Percentiles rank a stretch among this genome's conserved stretches.
Conservation (phyloP, 2,329 filamentous ascomycete species). For the Ceratocystis smalleyi region DNA sequence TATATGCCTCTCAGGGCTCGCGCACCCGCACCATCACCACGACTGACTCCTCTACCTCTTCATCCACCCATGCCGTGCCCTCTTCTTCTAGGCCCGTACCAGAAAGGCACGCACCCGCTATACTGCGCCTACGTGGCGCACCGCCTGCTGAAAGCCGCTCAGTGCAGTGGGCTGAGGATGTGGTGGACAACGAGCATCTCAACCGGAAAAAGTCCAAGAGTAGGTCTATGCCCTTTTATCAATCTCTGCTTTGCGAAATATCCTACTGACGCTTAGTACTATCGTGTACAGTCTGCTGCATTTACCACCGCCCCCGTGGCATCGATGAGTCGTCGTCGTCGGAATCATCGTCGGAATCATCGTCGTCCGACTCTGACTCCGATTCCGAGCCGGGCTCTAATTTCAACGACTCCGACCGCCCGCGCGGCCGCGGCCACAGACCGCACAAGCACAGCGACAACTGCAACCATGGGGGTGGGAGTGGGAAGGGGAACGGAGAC, state of each 20-base stretch:
- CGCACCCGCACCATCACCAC: conserved; percentile 6
- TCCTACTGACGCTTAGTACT: not conserved
- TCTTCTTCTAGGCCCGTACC: not conserved
- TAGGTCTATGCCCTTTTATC: conserved; percentile 25
- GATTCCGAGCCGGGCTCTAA: conserved; percentile 21
- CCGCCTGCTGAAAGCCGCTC: conserved; percentile 36
- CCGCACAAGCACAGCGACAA: not conserved
- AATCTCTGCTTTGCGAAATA: not conserved
- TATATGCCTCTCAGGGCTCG: not conserved
- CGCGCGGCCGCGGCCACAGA: conserved; percentile 17
- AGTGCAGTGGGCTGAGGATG: conserved; percentile 85
- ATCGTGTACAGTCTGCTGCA: conserved; percentile 68
- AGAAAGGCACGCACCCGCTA: conserved; percentile 18
- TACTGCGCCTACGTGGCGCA: conserved; percentile 38
- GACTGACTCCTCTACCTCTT: not conserved
- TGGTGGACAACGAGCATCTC: conserved; percentile 89
- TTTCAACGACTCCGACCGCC: conserved; percentile 23
- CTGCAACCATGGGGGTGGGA: conserved; percentile 22
- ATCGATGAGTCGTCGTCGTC: conserved; percentile 61
- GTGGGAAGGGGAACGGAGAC: conserved; percentile 25
- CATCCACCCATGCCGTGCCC: not conserved
- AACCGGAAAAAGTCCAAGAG: conserved; percentile 91
- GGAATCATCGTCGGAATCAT: conserved; percentile 41
- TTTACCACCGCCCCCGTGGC: conserved; percentile 75
- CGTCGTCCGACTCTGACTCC: conserved; percentile 33